phyloP scores from a whole-genome alignment of 2,329 filamentous ascomycete species.

The Microcera coccophila region DNA sequence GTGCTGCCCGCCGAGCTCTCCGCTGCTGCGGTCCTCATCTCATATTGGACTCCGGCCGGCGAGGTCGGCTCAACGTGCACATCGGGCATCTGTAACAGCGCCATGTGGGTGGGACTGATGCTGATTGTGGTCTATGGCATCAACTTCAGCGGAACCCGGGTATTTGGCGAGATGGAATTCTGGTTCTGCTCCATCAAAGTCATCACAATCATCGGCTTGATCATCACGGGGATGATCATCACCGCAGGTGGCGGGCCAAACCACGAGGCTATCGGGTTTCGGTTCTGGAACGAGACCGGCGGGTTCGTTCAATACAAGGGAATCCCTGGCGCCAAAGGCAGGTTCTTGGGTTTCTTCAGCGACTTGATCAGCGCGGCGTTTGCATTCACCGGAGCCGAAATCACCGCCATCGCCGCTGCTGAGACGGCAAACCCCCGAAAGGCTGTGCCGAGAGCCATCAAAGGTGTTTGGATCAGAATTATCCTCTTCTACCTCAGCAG shows the following conservation, averaged over 20 bases:
- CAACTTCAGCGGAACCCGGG: slow-evolving; percentile 29
- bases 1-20: neutral
- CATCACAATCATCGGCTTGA: slow-evolving; percentile 45
- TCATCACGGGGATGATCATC: slow-evolving; percentile 47
- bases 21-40: neutral
- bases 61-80: too few species aligned
- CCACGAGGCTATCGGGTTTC: slow-evolving; percentile 17
- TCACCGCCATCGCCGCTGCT: slow-evolving; percentile 32
- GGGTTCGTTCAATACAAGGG: neutral
- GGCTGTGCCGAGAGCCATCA: slow-evolving; percentile 34
- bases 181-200: slow-evolving; percentile 47
- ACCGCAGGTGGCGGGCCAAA: slow-evolving; percentile 43
- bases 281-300: neutral
- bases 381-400: slow-evolving; percentile 43
- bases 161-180: slow-evolving; percentile 54
- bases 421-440: slow-evolving; percentile 34
- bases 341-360: slow-evolving; percentile 42
- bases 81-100: too few species aligned
- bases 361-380: slow-evolving; percentile 48
- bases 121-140: neutral
- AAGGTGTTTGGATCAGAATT: slow-evolving; percentile 35
- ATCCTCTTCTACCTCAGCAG: slow-evolving; percentile 36
- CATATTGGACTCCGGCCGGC: slow-evolving; percentile 50
- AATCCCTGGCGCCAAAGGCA: slow-evolving; percentile 34
- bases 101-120: neutral